phyloP scores from a whole-genome alignment of 2,329 filamentous ascomycete genomes.

The Phaeosphaeria sp. region DNA sequence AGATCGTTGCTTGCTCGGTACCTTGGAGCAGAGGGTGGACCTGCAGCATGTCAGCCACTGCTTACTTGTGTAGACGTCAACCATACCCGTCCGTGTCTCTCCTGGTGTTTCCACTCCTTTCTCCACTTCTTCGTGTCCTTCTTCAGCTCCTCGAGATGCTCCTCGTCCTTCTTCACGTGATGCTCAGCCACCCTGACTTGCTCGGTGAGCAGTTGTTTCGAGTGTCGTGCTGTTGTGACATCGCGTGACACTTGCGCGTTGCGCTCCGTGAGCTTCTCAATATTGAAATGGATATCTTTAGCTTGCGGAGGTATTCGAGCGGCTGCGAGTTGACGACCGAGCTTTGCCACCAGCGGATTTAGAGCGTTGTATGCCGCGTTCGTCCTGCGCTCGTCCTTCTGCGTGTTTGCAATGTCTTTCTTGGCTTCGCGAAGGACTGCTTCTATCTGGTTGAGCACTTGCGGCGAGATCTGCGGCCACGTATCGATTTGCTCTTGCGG shows the following conservation, averaged over 20 bases:
- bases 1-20: slow-evolving; percentile 15
- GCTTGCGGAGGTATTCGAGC: slow-evolving; percentile 71
- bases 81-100: slow-evolving; percentile 38
- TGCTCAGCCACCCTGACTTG: slow-evolving; percentile 65
- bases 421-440: slow-evolving; percentile 66
- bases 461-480: slow-evolving; percentile 63
- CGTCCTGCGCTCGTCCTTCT: slow-evolving; percentile 55
- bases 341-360: slow-evolving; percentile 60
- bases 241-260: slow-evolving; percentile 56
- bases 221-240: slow-evolving; percentile 68
- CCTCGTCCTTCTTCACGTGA: slow-evolving; percentile 35
- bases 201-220: slow-evolving; percentile 65
- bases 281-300: slow-evolving; percentile 64
- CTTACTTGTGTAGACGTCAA: slow-evolving; percentile 8
- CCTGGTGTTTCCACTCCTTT: slow-evolving; percentile 39
- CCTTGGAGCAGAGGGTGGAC: slow-evolving; percentile 43
- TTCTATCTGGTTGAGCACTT: slow-evolving; percentile 64
- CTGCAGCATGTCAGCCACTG: slow-evolving; percentile 30
- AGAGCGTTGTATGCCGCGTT: slow-evolving; percentile 65
- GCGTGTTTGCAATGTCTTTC: slow-evolving; percentile 66
- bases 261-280: slow-evolving; percentile 69
- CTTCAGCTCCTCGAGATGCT: slow-evolving; percentile 37
- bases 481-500: slow-evolving; percentile 46
- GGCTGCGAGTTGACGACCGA: slow-evolving; percentile 65
- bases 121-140: slow-evolving; percentile 38